phyloP scores from a whole-genome alignment of 1,284 basidiomycete species.

The Afroboletus lepidellus region DNA sequence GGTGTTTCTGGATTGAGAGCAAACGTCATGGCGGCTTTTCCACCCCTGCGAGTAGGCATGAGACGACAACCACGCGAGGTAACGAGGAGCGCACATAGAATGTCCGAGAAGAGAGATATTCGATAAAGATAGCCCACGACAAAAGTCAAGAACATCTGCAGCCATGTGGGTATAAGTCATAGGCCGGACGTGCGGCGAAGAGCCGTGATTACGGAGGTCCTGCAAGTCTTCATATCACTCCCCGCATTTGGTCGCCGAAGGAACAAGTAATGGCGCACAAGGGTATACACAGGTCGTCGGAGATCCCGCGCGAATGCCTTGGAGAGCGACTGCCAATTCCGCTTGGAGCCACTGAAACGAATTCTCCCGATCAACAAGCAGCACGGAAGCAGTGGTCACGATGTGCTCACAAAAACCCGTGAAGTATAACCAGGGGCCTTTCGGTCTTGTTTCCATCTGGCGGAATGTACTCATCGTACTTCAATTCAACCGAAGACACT shows the following conservation, averaged over 20 bases:
- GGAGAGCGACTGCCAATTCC: slow-evolving; percentile 75
- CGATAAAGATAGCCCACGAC: slow-evolving; percentile 47
- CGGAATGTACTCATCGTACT: slow-evolving; percentile 44
- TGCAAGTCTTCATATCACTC: slow-evolving; percentile 29
- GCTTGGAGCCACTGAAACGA: slow-evolving; percentile 64
- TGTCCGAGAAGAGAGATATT: slow-evolving; percentile 79
- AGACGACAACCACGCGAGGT: background rate
- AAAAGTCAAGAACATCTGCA: slow-evolving; percentile 64
- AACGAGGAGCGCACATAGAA: slow-evolving; percentile 62
- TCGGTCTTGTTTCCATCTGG: slow-evolving; percentile 41
- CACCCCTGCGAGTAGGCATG: slow-evolving; percentile 58
- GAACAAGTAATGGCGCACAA: slow-evolving; percentile 45
- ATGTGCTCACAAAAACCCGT: slow-evolving; percentile 60
- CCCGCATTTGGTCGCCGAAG: background rate
- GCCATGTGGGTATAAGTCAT: slow-evolving; percentile 78
- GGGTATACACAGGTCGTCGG: slow-evolving; percentile 63
- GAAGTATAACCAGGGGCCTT: slow-evolving; percentile 58
- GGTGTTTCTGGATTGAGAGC: slow-evolving; percentile 60
- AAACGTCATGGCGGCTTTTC: slow-evolving; percentile 81
- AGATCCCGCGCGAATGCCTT: slow-evolving; percentile 62
- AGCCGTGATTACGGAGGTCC: slow-evolving; percentile 85
- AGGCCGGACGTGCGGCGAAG: slow-evolving; percentile 67
- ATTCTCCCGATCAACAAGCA: background rate
- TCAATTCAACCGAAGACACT: slow-evolving; percentile 39
- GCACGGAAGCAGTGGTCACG: background rate